Conservation (phyloP, 768 basidiomycete genomes). For the Amanita subjunquillea region DNA sequence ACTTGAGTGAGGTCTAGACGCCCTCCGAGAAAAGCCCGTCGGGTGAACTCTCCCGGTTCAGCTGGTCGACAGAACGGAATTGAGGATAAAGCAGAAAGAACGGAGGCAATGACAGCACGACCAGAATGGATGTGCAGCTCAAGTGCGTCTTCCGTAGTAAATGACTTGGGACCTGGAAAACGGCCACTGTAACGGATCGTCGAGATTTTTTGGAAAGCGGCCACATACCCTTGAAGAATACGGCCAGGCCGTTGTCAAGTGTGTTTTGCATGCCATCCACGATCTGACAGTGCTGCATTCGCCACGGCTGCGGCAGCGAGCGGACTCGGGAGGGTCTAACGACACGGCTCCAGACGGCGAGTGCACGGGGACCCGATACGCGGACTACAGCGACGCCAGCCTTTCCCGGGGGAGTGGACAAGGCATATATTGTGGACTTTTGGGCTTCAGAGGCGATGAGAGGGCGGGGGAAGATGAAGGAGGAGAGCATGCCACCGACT, state of each 20-base stretch:
- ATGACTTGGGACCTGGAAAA: slow-evolving; percentile 53
- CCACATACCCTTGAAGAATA: slow-evolving; percentile 71
- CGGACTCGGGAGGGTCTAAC: slow-evolving; percentile 23
- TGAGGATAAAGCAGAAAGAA: slow-evolving; percentile 52
- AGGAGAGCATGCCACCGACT: background rate
- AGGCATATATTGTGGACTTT: slow-evolving; percentile 72
- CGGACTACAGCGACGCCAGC: slow-evolving; percentile 78
- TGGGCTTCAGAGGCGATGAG: slow-evolving; percentile 38
- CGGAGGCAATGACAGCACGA: slow-evolving; percentile 63
- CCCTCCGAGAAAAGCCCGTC: slow-evolving; percentile 72
- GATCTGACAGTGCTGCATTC: slow-evolving; percentile 60
- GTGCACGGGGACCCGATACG: slow-evolving; percentile 69
- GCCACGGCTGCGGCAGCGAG: slow-evolving; percentile 33
- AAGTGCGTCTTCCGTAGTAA: slow-evolving; percentile 74
- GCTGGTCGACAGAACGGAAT: slow-evolving; percentile 67
- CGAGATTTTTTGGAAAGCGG: background rate
- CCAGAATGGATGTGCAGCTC: slow-evolving; percentile 88
- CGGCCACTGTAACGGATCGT: background rate
- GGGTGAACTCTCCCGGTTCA: slow-evolving; percentile 82
- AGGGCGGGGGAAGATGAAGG: background rate
- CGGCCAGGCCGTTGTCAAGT: slow-evolving; percentile 72
- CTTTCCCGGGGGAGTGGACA: slow-evolving; percentile 81
- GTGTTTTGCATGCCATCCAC: slow-evolving; percentile 45
- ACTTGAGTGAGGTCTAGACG: slow-evolving; percentile 83
- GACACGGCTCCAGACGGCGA: slow-evolving; percentile 50